Base-by-base conservation (phyloP, 2,329 filamentous ascomycete genomes). In the Lasiodiplodia theobromae region DNA sequence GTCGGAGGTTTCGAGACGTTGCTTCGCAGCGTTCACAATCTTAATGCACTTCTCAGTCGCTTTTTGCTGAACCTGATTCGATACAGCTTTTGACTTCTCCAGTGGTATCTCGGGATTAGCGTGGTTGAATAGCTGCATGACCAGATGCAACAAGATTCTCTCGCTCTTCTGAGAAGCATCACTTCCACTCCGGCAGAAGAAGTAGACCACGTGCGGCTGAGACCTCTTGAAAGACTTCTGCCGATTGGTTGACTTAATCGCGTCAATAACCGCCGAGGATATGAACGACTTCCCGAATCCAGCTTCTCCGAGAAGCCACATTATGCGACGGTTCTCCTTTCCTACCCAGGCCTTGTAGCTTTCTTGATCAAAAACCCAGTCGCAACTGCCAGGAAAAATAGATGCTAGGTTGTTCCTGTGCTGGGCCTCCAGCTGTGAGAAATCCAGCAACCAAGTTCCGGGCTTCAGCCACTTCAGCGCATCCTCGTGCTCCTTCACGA, bases 231-330 rank as follows among this genome's bases (percentile, higher is more conserved):
- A 3, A 25, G 1, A 3, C 2, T 25, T 2, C 25, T 25, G 25
- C 25, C 4, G 25, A 7, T 51, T 21, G 16, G 11, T 3, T 5
- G 47, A 3, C 3, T 34, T 34, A 14, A n/a, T 18, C 2, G 56
- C n/a, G 16, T 60, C 16, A 16, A 60, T 60, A 12, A 60, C 34
- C 1, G 56, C 16, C 1, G 56, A 60, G 6, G 34, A n/a, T 31
- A 60, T 16, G 2, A 60, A 37, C 3, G 56, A 60, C 6, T 60
- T 60, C n/a, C 56, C 56, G 14, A n/a, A 18, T 11, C 56, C 56
- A 8, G 56, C 56, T 12, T 18, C 6, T 40, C 56, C 56, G 23
- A 14, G 2, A 0, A 60, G n/a, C 56, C 34, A 60, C 3, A 60
- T 10, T 2, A 23, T n/a, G 2, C 34, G 31, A 4, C 31, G 31